These are phyloP conservation scores for Suillus paluster DNA, from an alignment of 768 basidiomycete genomes.

Conservation along the genomic window DNA sequence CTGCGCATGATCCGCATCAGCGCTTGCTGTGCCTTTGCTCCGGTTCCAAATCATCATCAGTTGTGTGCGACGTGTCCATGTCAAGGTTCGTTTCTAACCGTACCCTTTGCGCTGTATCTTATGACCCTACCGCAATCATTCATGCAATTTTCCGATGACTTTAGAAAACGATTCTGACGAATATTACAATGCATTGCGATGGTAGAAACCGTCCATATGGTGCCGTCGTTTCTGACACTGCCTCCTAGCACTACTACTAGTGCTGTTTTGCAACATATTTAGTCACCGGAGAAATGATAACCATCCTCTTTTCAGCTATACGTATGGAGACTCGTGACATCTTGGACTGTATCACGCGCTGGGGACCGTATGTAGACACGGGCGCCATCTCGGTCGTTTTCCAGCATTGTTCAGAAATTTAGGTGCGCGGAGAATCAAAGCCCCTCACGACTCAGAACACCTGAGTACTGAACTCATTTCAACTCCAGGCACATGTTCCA, in stretches of 20 bases:
- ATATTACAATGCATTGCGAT: neutral
- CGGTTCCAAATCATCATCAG: neutral
- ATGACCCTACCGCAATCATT: neutral
- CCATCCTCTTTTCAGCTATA: neutral
- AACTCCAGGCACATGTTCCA: neutral
- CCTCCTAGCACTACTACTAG: neutral
- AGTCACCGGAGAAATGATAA: neutral
- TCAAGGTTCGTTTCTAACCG: neutral
- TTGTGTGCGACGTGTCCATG: neutral
- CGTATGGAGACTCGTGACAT: neutral
- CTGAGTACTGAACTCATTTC: neutral
- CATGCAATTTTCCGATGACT: neutral
- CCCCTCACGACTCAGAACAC: neutral
- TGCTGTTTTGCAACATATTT: neutral
- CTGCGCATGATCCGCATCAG: neutral
- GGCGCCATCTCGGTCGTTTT: conserved; percentile 1
- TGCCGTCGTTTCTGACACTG: neutral
- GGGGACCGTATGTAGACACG: neutral
- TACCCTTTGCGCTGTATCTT: neutral
- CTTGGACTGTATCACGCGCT: neutral
- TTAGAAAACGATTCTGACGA: neutral
- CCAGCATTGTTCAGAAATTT: neutral
- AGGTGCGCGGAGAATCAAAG: neutral
- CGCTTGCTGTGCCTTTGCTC: neutral
- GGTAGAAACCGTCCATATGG: neutral